Evolutionary conservation across 106 monocot genomes (phyloP).

Genomic region (Allium sativum): DNA sequence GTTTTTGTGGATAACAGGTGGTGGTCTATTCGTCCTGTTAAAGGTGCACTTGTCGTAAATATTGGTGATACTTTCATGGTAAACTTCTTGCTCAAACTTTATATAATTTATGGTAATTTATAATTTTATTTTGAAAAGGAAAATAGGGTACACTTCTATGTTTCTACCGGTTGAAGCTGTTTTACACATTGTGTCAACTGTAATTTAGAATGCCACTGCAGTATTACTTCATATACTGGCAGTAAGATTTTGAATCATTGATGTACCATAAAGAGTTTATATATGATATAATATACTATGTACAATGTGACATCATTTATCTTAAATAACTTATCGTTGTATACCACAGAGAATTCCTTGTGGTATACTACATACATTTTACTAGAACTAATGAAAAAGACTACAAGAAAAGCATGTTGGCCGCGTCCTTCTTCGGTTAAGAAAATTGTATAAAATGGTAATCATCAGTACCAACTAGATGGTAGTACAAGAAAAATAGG

Average conservation of each 20-base stretch:
- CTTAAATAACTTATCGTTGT: no score
- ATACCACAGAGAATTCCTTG: no score
- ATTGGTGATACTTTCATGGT: slow-evolving; percentile 83
- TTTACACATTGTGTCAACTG: no score
- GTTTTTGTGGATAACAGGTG: slow-evolving; percentile 33
- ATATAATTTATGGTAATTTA: background rate
- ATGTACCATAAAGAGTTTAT: no score
- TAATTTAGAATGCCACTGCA: no score
- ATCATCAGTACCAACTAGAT: background rate
- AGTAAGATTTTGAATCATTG: no score
- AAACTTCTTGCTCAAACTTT: background rate
- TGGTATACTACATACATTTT: no score
- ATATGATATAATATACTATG: no score
- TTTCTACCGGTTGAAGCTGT: background rate
- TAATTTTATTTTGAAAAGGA: background rate
- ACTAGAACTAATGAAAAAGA: background rate
- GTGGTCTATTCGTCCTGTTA: slow-evolving; percentile 30
- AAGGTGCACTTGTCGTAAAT: slow-evolving; percentile 49
- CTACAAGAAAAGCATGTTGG: background rate
- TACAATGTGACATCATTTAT: no score
- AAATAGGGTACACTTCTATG: background rate
- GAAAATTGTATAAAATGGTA: background rate
- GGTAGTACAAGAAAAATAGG: no score
- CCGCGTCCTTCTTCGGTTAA: background rate
- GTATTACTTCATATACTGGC: no score